phyloP scores from a whole-genome alignment of 371 early-diverging fungal genomes.

The Lichtheimia ornata region DNA sequence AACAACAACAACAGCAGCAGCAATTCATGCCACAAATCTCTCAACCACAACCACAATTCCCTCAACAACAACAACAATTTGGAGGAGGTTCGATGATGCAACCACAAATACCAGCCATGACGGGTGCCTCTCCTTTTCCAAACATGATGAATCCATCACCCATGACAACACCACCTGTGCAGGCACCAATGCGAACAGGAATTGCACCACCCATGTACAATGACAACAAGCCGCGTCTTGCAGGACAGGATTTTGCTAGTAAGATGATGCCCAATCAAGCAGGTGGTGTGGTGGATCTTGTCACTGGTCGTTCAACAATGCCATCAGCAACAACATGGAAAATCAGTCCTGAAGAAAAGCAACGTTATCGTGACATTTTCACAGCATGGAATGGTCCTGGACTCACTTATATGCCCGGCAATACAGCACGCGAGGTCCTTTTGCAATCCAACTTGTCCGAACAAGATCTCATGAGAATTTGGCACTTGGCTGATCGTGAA shows the following conservation, averaged over 20 bases:
- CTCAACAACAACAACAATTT: constrained; percentile 19
- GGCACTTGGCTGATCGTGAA: constrained; percentile 49
- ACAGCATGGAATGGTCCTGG: constrained; percentile 81
- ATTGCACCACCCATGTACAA: constrained; percentile 19
- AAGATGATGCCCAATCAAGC: constrained; percentile 57
- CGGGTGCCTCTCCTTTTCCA: constrained; percentile 14
- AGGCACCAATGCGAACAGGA: constrained; percentile 24
- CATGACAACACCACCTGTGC: constrained; percentile 13
- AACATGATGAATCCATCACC: constrained; percentile 17
- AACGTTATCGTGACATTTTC: constrained; percentile 82
- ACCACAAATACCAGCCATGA: constrained; percentile 27
- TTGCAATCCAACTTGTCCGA: constrained; percentile 42
- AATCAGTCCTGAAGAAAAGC: constrained; percentile 79
- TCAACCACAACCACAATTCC: constrained; percentile 17
- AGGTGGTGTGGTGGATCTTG: constrained; percentile 27
- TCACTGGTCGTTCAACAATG: constrained; percentile 28
- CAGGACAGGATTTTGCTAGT: constrained; percentile 46
- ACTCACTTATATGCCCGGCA: constrained; percentile 79
- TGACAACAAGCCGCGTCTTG: constrained; percentile 34
- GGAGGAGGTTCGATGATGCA: neutral
- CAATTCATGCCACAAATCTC: constrained; percentile 28
- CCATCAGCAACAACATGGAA: constrained; percentile 64
- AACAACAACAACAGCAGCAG: constrained; percentile 14
- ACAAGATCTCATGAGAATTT: constrained; percentile 47
- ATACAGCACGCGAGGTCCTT: constrained; percentile 82